A percentile compares a stretch with the other conserved stretches of the same genome.
Conservation (phyloP, 2,329 filamentous ascomycete species). For the Epichloe coenophiala region DNA sequence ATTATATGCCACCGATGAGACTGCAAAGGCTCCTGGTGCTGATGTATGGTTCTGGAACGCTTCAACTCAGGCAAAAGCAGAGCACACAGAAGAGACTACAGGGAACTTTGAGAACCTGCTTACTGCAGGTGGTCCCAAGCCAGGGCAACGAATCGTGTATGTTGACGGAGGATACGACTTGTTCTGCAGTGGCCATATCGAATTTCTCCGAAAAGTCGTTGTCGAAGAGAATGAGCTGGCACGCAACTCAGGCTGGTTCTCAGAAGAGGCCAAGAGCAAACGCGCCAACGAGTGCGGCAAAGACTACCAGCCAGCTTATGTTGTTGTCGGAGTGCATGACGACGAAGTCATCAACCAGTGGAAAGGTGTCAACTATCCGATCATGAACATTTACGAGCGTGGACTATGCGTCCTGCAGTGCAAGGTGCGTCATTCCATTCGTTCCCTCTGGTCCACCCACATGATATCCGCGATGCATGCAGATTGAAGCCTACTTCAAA, state of each 20-base stretch:
- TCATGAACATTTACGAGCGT: slow-evolving; percentile 98
- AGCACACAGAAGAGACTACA: slow-evolving; percentile 38
- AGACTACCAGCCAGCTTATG: slow-evolving; percentile 70
- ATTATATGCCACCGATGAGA: slow-evolving; percentile 80
- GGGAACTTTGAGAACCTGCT: slow-evolving; percentile 58
- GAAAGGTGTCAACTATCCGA: slow-evolving; percentile 97
- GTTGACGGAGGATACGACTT: slow-evolving; percentile 95
- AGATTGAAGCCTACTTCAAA: background rate
- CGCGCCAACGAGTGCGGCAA: slow-evolving; percentile 44
- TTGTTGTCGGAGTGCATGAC: slow-evolving; percentile 90
- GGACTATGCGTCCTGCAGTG: slow-evolving; percentile 93
- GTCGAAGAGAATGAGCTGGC: slow-evolving; percentile 59
- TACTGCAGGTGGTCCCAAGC: slow-evolving; percentile 53
- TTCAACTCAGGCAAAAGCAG: slow-evolving; percentile 32
- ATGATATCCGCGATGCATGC: background rate
- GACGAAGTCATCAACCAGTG: slow-evolving; percentile 90
- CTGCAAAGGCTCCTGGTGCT: slow-evolving; percentile 62
- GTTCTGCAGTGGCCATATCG: slow-evolving; percentile 93
- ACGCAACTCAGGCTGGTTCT: slow-evolving; percentile 59
- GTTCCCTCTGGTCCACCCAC: background rate
- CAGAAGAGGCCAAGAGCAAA: slow-evolving; percentile 46
- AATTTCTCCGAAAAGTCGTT: slow-evolving; percentile 72
- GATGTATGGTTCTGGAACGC: slow-evolving; percentile 77
- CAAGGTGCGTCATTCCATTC: slow-evolving; percentile 42
- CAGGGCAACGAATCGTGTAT: slow-evolving; percentile 78